These are phyloP conservation scores for Penstemon newberryi DNA, from an alignment of 257 asterid species.

Conservation along the genomic window DNA sequence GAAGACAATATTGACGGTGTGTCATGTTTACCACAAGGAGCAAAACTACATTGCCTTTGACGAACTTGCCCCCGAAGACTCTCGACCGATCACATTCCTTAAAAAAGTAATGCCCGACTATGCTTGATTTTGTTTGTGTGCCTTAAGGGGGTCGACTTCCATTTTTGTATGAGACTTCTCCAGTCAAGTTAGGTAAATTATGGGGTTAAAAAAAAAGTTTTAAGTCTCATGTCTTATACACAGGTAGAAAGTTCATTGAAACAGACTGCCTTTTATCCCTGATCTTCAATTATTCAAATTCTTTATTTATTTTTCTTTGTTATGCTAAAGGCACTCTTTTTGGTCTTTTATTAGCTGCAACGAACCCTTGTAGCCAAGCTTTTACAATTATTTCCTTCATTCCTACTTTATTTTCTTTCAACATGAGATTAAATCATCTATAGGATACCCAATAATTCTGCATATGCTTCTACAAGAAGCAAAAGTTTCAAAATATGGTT, in stretches of 20 bases:
- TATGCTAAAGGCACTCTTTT: too few species aligned
- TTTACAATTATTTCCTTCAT: too few species aligned
- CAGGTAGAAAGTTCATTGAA: background rate
- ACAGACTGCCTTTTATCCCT: background rate
- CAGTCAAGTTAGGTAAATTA: slow-evolving; percentile 17
- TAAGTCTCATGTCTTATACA: background rate
- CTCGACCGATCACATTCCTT: slow-evolving; percentile 78
- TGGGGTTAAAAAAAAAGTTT: too few species aligned
- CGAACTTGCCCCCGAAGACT: slow-evolving; percentile 71
- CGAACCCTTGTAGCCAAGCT: too few species aligned
- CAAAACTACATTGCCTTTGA: slow-evolving; percentile 71
- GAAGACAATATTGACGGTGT: slow-evolving; percentile 87
- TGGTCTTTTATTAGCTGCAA: too few species aligned
- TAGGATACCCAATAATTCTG: slow-evolving; percentile 17
- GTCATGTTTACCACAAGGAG: slow-evolving; percentile 76
- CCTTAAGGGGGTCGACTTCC: slow-evolving; percentile 1
- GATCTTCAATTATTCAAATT: background rate
- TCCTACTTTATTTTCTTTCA: too few species aligned
- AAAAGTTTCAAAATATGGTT: slow-evolving; percentile 30
- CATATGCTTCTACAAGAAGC: slow-evolving; percentile 32
- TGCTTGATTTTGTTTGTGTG: slow-evolving; percentile 43
- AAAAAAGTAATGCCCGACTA: slow-evolving; percentile 86
- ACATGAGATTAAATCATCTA: slow-evolving; percentile 13
- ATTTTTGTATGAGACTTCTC: background rate
- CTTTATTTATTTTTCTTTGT: too few species aligned